Evolutionary conservation across 1,139 yeast genomes (phyloP), one percentile per base, ranked within the genome.

Genomic region (Arxiozyma bovina): DNA sequence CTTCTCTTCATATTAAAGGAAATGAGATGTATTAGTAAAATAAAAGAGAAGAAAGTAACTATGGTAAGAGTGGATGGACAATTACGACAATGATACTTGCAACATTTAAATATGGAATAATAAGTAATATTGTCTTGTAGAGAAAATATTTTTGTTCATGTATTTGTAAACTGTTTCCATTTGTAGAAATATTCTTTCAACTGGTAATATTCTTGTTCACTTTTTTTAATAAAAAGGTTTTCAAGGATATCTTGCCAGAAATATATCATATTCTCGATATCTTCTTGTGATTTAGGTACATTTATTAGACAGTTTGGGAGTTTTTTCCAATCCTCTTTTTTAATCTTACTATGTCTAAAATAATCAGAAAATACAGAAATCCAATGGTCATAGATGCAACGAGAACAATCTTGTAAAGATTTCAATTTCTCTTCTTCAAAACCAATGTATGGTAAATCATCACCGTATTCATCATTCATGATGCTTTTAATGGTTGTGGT

Each of bases 401-500:
- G 61, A 1, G 77, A 69, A 44, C 82, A 76, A 54, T 77, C 81
- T 1, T 49, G 50, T n/a, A 85, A 62, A 1, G 71, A 67, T 0
- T 50, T 51, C 1, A 81, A 63, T 0, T 63, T 42, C 3, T 70
- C 60, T 20, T 71, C 69, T 27, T 76, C 69, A 62, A 82, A 85
- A 1, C 75, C 81, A 34, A 78, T 65, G 30, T 83, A 64, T 5
- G 74, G 78, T 27, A 81, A 58, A 50, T 82, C 87, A 0, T 80
- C 85, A 0, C 80, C 89, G 62, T 79, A 87, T 42, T 74, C 81
- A 3, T 71, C 65, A n/a, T 63, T 68, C 80, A 87, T 77, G 40
- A 80, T 77, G 53, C 69, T 70, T 55, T 80, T 82, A 1, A 83
- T 71, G 0, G 81, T 79, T 1, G 79, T 77, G 15, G 74, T 60